phyloP scores from a whole-genome alignment of 2,329 filamentous ascomycete genomes.

The Fusarium napiforme region DNA sequence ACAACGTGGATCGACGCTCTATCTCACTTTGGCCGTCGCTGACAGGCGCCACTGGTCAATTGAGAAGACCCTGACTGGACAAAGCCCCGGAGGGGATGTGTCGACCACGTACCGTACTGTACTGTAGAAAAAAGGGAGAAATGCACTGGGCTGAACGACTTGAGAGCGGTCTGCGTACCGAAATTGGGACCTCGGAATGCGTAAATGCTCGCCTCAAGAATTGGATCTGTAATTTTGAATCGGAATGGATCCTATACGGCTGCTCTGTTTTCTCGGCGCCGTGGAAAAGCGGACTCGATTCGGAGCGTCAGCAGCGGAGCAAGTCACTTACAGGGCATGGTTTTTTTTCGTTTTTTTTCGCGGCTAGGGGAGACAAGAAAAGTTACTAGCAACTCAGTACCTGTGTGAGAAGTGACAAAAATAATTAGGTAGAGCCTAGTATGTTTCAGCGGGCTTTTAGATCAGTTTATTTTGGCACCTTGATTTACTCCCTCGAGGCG shows the following conservation, averaged over 20 bases:
- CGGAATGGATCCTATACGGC: slow-evolving; percentile 36
- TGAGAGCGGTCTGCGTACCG: slow-evolving; percentile 29
- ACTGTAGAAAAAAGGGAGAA: slow-evolving; percentile 11
- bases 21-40: slow-evolving; percentile 25
- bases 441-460: accelerated
- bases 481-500: neutral
- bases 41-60: slow-evolving; percentile 39
- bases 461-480: neutral
- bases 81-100: neutral
- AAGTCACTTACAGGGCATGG: slow-evolving; percentile 21
- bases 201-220: slow-evolving; percentile 16
- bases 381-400: neutral
- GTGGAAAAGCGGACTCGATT: slow-evolving; percentile 30
- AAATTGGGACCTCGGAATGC: slow-evolving; percentile 38
- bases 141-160: neutral
- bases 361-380: neutral
- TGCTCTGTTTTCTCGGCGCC: slow-evolving; percentile 7
- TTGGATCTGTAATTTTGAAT: slow-evolving; percentile 10
- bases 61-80: slow-evolving; percentile 29
- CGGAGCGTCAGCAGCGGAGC: slow-evolving; percentile 31
- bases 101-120: neutral
- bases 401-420: neutral
- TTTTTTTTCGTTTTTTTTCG: neutral
- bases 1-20: slow-evolving; percentile 38
- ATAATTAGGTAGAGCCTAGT: neutral